Evolutionary conservation across 139 green algal species (phyloP).

Genomic region (Nannochloris sp.): DNA sequence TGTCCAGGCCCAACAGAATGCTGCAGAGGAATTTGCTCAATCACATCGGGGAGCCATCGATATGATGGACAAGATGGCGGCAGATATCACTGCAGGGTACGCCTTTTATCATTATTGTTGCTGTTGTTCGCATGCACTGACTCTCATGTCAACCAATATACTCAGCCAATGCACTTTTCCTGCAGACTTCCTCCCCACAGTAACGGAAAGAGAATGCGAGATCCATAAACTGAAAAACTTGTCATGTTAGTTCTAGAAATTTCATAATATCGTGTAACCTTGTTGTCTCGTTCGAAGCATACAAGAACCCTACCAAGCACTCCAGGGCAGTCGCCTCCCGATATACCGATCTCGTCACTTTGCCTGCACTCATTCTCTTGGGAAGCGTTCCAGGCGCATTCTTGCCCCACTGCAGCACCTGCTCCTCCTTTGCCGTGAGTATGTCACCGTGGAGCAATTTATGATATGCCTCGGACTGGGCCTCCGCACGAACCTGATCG

Average conservation of each 20-base stretch:
- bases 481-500: slow-evolving; percentile 41
- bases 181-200: no score
- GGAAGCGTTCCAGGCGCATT: slow-evolving; percentile 43
- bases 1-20: neutral
- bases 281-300: neutral
- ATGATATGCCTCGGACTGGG: slow-evolving; percentile 31
- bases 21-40: neutral
- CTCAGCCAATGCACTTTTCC: no score
- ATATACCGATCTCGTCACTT: slow-evolving; percentile 29
- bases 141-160: neutral
- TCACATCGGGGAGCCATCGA: neutral
- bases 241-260: neutral
- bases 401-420: slow-evolving; percentile 51
- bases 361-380: slow-evolving; percentile 28
- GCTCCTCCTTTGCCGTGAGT: slow-evolving; percentile 31
- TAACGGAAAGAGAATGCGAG: neutral
- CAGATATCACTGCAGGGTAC: slow-evolving; percentile 2
- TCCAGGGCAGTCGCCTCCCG: slow-evolving; percentile 44
- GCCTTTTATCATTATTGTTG: neutral
- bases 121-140: neutral
- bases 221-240: neutral
- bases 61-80: slow-evolving; percentile 5
- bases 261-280: neutral
- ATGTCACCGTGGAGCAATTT: slow-evolving; percentile 26
- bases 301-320: slow-evolving; percentile 33